Base-by-base conservation (phyloP, 805 yeast species). In the Candida suzukii region DNA sequence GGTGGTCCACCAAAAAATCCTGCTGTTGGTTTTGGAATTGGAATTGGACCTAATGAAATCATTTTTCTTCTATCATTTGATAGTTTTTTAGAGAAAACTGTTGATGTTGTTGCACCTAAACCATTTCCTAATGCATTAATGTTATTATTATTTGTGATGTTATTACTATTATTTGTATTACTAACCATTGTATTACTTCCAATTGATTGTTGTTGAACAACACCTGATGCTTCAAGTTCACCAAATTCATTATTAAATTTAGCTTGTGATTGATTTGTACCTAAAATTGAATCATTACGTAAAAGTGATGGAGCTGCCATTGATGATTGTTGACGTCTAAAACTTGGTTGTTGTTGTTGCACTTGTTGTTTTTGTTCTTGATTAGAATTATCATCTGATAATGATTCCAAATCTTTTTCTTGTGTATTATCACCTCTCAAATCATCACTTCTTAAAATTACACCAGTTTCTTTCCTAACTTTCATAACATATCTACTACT, bases 151-250 rank as follows among this genome's bases (percentile, higher is more conserved):
- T 22, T 37, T 17, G 4, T 9, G 14, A 7, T 17, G 26, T 24
- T 24, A n/a, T n/a, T n/a, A n/a, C n/a, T n/a, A n/a, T n/a, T n/a
- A 24, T 24, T 24, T 8, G 8, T 30, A 12, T 40, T 48, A 20
- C 48, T 38, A 25, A 42, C 46, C 10, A 40, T 30, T 20, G n/a
- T n/a, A n/a, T n/a, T n/a, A n/a, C n/a, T n/a, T n/a, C n/a, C n/a
- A 27, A 27, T 14, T 27, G 30, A 27, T 27, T 27, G 42, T 63
- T 70, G 52, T 40, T 49, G 62, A 29, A 49, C 58, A 37, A 77
- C 71, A 11, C 86, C 86, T 2, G 83, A 74, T 3, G 85, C 86
- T 30, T 73, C 73, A 40, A 78, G 68, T 48, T 79, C 83, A 39
- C 71, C 74, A 49, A 67, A 73, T 38, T 67, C 72, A 35, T 60